Evolutionary conservation across 1,284 basidiomycete species (phyloP).

Genomic region (Takashimella tepidaria): DNA sequence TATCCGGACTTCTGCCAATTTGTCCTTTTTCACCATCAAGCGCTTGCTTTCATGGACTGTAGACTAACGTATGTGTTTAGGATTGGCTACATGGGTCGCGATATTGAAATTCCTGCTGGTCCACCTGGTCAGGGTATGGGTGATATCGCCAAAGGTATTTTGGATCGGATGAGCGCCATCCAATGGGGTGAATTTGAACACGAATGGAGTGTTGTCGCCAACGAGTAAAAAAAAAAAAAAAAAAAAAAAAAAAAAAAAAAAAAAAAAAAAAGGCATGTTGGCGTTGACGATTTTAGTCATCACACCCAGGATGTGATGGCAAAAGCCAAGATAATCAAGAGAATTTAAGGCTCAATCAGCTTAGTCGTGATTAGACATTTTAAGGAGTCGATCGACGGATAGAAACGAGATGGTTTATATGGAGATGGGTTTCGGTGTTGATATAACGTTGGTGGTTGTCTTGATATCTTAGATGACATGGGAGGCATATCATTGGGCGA

Average conservation of each 20-base stretch:
- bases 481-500: too few species aligned
- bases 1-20: too few species aligned
- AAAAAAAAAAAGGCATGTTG: background rate
- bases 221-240: conserved; percentile 9
- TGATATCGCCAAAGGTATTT: conserved; percentile 71
- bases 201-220: conserved; percentile 60
- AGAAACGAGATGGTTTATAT: background rate
- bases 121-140: conserved; percentile 70
- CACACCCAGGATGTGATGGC: background rate
- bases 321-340: background rate
- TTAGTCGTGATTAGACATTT: background rate
- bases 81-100: conserved; percentile 82
- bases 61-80: too few species aligned
- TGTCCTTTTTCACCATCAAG: background rate
- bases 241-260: background rate
- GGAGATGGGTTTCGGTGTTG: background rate
- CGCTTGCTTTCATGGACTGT: too few species aligned
- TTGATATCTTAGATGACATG: too few species aligned
- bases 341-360: background rate
- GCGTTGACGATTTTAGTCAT: background rate
- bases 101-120: conserved; percentile 80
- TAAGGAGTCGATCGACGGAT: background rate
- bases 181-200: conserved; percentile 80
- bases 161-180: conserved; percentile 79
- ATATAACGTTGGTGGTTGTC: too few species aligned